Evolutionary conservation across 2,329 filamentous ascomycete species (phyloP), one percentile per base, ranked within the genome.

Genomic region (Talaromyces sp.): DNA sequence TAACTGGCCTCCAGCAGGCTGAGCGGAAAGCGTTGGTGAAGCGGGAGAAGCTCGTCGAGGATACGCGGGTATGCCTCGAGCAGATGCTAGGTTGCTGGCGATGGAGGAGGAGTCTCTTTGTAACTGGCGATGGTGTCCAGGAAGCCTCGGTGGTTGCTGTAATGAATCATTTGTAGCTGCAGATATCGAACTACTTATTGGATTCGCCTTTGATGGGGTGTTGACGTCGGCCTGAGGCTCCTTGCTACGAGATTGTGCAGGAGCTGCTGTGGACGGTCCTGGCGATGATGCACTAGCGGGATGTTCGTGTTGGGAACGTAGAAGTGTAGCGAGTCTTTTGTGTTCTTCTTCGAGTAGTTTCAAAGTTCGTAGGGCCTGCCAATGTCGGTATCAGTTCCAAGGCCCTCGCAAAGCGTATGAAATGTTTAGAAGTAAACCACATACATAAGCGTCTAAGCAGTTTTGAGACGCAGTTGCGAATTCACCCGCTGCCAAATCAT

Each of bases 281-380:
- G 66, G 63, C 27, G 68, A 19, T 35, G 64, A 62, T 16, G 68
- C 66, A 22, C 65, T 67, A 66, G 73, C 73, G 45, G 85, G 82
- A 65, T 83, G 80, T 62, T 85, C 84, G 75, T 83, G 80, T 43
- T 91, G 89, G 50, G 90, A 86, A 73, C 90, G 90, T 68, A 98
- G 86, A 49, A 97, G 87, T 68, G 90, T 87, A 16, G 93, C 92
- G 13, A 98, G 88, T 68, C 88, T 89, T 69, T 88, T 87, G 76
- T 99, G 95, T 76, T 99, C 92, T 68, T 91, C 85, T 77, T 97
- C 92, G 65, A 99, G 88, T 2, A 98, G 85, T 69, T 86, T 87
- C 66, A 99, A 83, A 10, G 93, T 95, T 61, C 95, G 88, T 59
- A 96, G 80, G 14, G 93, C 94, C 83, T 66, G 22, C 97, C 10